These are phyloP conservation scores for Danielia reshetovae DNA, from an alignment of 805 yeast genomes.

Conservation along the genomic window DNA sequence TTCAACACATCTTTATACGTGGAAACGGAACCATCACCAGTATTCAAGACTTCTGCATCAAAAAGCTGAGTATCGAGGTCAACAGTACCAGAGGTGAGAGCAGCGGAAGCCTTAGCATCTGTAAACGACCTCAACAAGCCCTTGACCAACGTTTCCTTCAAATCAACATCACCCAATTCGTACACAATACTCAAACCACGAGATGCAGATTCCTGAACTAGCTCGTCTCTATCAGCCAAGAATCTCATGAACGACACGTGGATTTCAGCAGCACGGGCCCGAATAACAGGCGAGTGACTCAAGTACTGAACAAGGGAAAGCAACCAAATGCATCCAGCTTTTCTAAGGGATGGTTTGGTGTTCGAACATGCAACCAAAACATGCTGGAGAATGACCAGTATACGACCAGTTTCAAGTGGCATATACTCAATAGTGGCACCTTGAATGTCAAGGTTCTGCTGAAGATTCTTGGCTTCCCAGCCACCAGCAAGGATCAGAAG, in stretches of 20 bases:
- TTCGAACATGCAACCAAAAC: conserved; percentile 52
- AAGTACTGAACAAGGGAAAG: conserved; percentile 76
- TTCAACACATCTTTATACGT: conserved; percentile 87
- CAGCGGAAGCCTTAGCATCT: conserved; percentile 48
- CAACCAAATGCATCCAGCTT: conserved; percentile 81
- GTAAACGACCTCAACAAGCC: conserved; percentile 76
- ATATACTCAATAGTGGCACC: conserved; percentile 22
- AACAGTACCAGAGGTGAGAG: conserved; percentile 60
- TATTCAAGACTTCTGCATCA: conserved; percentile 74
- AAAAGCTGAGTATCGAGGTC: conserved; percentile 79
- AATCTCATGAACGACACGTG: conserved; percentile 76
- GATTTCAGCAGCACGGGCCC: conserved; percentile 48
- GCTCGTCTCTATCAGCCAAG: conserved; percentile 75
- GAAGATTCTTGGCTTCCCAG: conserved; percentile 61
- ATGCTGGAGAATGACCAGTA: conserved; percentile 38
- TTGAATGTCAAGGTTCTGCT: conserved; percentile 52
- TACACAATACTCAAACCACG: conserved; percentile 81
- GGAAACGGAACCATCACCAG: conserved; percentile 82
- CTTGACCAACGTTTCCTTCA: conserved; percentile 70
- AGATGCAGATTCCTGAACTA: conserved; percentile 89
- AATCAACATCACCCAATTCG: conserved; percentile 65
- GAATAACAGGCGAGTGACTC: conserved; percentile 42
- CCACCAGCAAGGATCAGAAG: conserved; percentile 68
- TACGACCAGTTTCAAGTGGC: conserved; percentile 16
- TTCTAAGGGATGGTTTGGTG: conserved; percentile 71